Evolutionary conservation across 306 rosid genomes (phyloP), one percentile per base, ranked within the genome.

Genomic region (Neltuma alba): DNA sequence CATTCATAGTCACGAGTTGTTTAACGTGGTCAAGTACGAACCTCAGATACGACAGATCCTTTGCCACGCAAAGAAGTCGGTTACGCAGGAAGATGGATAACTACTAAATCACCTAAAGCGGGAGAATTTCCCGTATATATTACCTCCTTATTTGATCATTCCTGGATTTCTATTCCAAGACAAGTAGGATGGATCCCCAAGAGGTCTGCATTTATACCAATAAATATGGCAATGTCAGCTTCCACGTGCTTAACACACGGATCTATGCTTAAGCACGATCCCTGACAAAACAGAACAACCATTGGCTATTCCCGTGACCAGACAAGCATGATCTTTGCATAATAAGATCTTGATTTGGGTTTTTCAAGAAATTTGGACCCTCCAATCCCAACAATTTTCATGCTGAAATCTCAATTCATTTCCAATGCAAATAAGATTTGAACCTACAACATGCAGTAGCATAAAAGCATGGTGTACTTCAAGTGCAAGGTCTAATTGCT

Each of bases 151-250:
- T 37, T 57, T 81, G 16, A 37, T n/a, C 30, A 44, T 55, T 80
- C 81, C 83, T 27, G 88, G 82, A 75, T 78, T 69, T 83, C 54
- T 90, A 88, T 94, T 92, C 98, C 98, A 94, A 61, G 97, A 90
- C 87, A 92, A 85, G 88, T 87, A 94, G 34, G 96, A 84, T 63
- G 96, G 93, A 84, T 94, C 98, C 41, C 94, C 97, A 74, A 92
- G 94, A 50, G 97, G 92, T 88, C 98, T 94, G 96, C 94, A 85
- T 40, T 21, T 71, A 79, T 84, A 70, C 2, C 81, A 84, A 79
- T 10, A 50, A 82, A 75, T 7, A 48, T 33, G 48, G 33, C 64
- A 80, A 61, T 55, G 75, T 83, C 79, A 82, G 57, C 70, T 66
- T 78, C 38, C 36, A 64, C 37, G 25, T 66, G 66, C 72, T 65